Conservation (phyloP, 768 basidiomycete species). For the Gloeophyllum trabeum region DNA sequence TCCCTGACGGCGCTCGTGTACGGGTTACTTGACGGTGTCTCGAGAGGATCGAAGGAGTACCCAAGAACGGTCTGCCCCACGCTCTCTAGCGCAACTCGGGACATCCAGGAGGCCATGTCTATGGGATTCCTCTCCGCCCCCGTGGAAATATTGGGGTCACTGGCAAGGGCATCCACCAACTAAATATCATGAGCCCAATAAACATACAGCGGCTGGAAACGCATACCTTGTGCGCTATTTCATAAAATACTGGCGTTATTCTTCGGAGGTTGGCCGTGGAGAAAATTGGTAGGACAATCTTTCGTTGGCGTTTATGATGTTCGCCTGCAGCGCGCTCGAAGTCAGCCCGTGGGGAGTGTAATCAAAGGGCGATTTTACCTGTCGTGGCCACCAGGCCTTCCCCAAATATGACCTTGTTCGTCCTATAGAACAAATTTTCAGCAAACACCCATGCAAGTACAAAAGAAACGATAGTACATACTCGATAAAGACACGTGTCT, state of each 20-base stretch:
- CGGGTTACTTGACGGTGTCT: constrained; percentile 27
- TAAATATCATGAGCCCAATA: too few relatives aligned
- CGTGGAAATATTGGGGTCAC: too few relatives aligned
- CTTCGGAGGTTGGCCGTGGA: constrained; percentile 15
- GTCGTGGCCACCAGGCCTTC: constrained; percentile 12
- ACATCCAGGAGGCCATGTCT: constrained; percentile 6
- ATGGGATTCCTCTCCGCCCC: neutral
- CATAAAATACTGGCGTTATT: constrained; percentile 15
- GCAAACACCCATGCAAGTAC: neutral
- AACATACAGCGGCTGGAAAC: neutral
- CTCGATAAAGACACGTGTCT: constrained; percentile 8
- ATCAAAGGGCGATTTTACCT: constrained; percentile 4
- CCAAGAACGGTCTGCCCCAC: constrained; percentile 6
- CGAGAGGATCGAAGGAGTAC: constrained; percentile 35
- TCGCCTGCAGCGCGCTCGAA: constrained; percentile 9
- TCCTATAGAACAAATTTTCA: constrained; percentile 4
- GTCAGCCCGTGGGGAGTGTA: neutral
- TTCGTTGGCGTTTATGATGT: constrained; percentile 17
- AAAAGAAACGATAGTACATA: constrained; percentile 1
- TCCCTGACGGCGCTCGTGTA: constrained; percentile 34
- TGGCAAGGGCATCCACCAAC: too few relatives aligned
- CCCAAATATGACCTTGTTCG: constrained; percentile 10
- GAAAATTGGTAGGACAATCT: constrained; percentile 19
- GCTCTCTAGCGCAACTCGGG: constrained; percentile 4
- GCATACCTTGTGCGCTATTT: neutral